Conservation (phyloP, 2,329 filamentous ascomycete species). For the Stagonosporopsis chrysanthemi region DNA sequence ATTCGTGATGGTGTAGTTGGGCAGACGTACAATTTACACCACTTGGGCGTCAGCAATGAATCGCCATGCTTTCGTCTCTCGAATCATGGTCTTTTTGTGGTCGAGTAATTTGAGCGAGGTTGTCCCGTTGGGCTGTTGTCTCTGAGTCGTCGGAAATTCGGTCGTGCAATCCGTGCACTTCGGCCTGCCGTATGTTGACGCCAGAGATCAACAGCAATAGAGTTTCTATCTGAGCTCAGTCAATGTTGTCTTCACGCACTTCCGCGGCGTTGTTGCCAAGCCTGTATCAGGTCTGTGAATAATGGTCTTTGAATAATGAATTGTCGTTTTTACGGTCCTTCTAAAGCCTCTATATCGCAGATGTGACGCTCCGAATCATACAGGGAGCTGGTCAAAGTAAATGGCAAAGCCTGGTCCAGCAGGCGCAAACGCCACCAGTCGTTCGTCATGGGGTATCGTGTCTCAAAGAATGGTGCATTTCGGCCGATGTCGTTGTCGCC, state of each 20-base stretch:
- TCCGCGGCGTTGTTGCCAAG: background rate
- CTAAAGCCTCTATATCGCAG: slow-evolving; percentile 32
- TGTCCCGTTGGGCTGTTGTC: slow-evolving; percentile 3
- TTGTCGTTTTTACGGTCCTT: slow-evolving; percentile 29
- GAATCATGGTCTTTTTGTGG: slow-evolving; percentile 12
- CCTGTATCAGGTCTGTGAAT: background rate
- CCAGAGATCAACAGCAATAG: slow-evolving; percentile 3
- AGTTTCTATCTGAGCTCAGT: slow-evolving; percentile 7
- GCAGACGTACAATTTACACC: background rate
- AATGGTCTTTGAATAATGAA: slow-evolving; percentile 21
- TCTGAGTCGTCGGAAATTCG: slow-evolving; percentile 12
- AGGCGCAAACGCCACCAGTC: slow-evolving; percentile 27
- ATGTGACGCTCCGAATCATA: slow-evolving; percentile 8
- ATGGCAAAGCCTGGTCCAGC: slow-evolving; percentile 32
- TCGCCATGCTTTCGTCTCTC: background rate
- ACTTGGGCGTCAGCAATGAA: slow-evolving; percentile 3
- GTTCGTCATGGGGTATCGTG: slow-evolving; percentile 31
- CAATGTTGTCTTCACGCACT: background rate
- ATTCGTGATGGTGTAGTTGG: slow-evolving; percentile 1
- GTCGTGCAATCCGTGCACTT: slow-evolving; percentile 1
- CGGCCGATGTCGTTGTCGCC: slow-evolving; percentile 28
- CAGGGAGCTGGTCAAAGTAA: background rate
- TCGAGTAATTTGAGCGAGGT: slow-evolving; percentile 18
- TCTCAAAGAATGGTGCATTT: slow-evolving; percentile 41
- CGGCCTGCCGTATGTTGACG: background rate